A percentile compares a stretch with the other conserved stretches of the same genome.
These are phyloP conservation scores for Saccharomycopsis capsularis DNA, from an alignment of 805 yeast genomes.

Conservation along the genomic window DNA sequence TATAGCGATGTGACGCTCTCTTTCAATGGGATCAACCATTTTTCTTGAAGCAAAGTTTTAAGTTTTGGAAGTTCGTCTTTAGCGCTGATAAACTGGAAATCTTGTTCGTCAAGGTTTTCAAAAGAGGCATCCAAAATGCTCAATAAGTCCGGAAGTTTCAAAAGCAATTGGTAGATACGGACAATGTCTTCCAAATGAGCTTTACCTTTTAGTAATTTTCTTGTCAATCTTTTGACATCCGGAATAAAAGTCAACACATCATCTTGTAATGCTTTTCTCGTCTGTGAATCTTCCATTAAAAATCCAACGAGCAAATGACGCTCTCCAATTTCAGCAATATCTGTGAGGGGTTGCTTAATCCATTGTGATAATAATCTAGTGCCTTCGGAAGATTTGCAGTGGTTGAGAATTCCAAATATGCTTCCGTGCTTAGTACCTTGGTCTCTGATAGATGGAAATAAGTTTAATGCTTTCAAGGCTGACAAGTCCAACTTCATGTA, in stretches of 20 bases:
- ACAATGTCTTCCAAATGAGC: slow-evolving; percentile 85
- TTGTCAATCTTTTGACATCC: slow-evolving; percentile 69
- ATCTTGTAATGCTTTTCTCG: slow-evolving; percentile 58
- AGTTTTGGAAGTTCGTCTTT: slow-evolving; percentile 24
- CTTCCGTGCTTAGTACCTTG: slow-evolving; percentile 46
- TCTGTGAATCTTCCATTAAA: slow-evolving; percentile 59
- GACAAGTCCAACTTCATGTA: slow-evolving; percentile 89
- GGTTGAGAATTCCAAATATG: slow-evolving; percentile 75
- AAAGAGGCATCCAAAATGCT: slow-evolving; percentile 42
- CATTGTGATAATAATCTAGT: slow-evolving; percentile 82
- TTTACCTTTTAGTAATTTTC: slow-evolving; percentile 48
- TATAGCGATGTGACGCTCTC: slow-evolving; percentile 44
- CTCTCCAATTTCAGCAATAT: slow-evolving; percentile 46
- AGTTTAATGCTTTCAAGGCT: slow-evolving; percentile 79
- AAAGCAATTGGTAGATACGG: slow-evolving; percentile 73
- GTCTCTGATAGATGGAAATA: slow-evolving; percentile 58
- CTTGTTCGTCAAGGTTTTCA: slow-evolving; percentile 29
- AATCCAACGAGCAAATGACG: slow-evolving; percentile 74
- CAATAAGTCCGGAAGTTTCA: slow-evolving; percentile 62
- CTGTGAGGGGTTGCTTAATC: slow-evolving; percentile 91
- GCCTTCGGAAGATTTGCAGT: slow-evolving; percentile 88
- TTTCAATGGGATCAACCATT: slow-evolving; percentile 55
- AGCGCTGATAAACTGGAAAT: slow-evolving; percentile 17
- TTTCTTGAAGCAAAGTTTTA: slow-evolving; percentile 34
- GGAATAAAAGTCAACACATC: slow-evolving; percentile 70